Conservation (phyloP, 2,329 filamentous ascomycete genomes). For the Elsinoe perseae region DNA sequence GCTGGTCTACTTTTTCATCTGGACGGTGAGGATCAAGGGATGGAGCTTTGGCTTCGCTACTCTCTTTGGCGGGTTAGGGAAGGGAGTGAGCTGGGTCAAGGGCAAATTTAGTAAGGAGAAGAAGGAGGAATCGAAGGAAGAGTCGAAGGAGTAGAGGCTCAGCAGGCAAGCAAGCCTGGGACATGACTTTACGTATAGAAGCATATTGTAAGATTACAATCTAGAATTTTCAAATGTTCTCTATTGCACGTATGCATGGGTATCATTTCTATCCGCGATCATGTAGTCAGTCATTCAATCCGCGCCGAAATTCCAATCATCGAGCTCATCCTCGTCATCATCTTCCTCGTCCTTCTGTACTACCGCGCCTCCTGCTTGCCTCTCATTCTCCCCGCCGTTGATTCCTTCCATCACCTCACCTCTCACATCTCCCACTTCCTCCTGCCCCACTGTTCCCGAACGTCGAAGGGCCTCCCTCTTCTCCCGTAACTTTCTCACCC, state of each 20-base stretch:
- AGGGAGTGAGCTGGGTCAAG: constrained; percentile 33
- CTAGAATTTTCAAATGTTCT: neutral
- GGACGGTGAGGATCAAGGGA: constrained; percentile 59
- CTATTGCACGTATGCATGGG: neutral
- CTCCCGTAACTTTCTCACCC: constrained; percentile 39
- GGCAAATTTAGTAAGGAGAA: constrained; percentile 24
- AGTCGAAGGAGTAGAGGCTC: neutral
- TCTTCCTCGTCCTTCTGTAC: constrained; percentile 21
- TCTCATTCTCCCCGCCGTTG: neutral
- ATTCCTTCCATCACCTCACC: neutral
- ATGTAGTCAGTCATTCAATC: neutral
- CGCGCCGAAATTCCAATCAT: constrained; percentile 23
- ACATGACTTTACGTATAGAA: neutral
- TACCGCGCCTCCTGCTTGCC: constrained; percentile 1
- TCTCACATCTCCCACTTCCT: neutral
- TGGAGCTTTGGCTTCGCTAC: constrained; percentile 63
- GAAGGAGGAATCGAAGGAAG: constrained; percentile 15
- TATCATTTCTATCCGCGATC: neutral
- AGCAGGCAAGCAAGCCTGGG: neutral
- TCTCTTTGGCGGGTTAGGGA: constrained; percentile 45
- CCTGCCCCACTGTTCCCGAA: constrained; percentile 19
- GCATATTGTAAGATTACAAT: neutral
- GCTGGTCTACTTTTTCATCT: constrained; percentile 65
- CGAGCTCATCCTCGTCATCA: constrained; percentile 21
- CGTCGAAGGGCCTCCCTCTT: constrained; percentile 38